Evolutionary conservation across 192 early-diverging fungal genomes (phyloP), one percentile per base, ranked within the genome.

Genomic region (Coemansia sp.): DNA sequence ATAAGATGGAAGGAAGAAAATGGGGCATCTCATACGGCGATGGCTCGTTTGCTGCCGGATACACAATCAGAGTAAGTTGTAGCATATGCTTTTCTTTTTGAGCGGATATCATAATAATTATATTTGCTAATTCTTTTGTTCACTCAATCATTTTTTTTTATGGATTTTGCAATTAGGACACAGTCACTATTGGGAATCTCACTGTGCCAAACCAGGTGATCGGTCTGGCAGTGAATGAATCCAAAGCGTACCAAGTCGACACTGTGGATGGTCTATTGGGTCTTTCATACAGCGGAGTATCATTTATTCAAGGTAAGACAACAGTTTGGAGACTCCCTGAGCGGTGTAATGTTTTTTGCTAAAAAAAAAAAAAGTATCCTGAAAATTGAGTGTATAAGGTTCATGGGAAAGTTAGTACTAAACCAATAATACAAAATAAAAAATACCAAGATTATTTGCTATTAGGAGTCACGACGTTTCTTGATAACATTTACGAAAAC

Each of bases 191-290:
- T 36, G 86, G 87, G 0, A 81, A 85, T 39, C 63, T 89, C 49
- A 76, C 68, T 3, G 79, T 86, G 36, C 72, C 83, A 5, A 87
- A 87, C 58, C 87, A 90, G 54, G 71, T 85, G 0, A 80, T 91
- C 71, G 90, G 90, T 1, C 47, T 91, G 39, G 88, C 87, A 0
- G 86, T 77, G 32, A 70, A 77, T 36, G 87, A 87, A 48, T 89
- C 90, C 0, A 68, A 61, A 11, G 74, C 77, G 8, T 89, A 89
- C 58, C 74, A 76, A 22, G 78, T 87, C n/a, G 76, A 85, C 57
- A 85, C 83, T 4, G 77, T 89, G 4, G 90, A 91, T 57, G 90
- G 90, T 4, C 82, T 89, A 37, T 82, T 91, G 63, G 90, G 90
- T n/a, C 74, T 91, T 2, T 87, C 85, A 1, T 88, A 87, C 51